Evolutionary conservation across 2,329 filamentous ascomycete species (phyloP), one percentile per base, ranked within the genome.

Genomic region (Ophiostoma tasmaniense): DNA sequence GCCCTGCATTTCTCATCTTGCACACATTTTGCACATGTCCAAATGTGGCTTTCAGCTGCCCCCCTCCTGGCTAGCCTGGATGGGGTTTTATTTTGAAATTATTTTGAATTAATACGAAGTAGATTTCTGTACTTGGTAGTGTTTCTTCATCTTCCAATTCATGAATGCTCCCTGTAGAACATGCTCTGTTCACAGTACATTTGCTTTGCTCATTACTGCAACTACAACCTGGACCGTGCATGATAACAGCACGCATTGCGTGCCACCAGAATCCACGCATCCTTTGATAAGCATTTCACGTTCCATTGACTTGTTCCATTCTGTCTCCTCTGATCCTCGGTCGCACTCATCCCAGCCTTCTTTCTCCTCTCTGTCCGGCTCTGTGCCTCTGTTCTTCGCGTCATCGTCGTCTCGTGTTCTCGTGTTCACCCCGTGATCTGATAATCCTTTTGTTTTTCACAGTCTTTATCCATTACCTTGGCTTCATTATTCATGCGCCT

Each of bases 351-450:
- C 52, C 50, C 52, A 59, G n/a, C 52, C 25, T 59, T 59, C 25
- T 62, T 6, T 33, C 28, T 20, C 55, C 14, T 35, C 55, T 45
- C 17, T 45, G 6, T 45, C 20, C n/a, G 10, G 42, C 6, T 45
- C 42, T 45, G 42, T 45, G 42, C 42, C 42, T 45, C 20, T 45
- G 42, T 17, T 45, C 42, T 28, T 61, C 14, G 25, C 25, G 14
- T 61, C 55, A 61, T 61, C 55, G 13, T 61, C 55, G 55, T 61
- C 55, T 61, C 55, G 52, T 59, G 52, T 30, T 59, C 52, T 59
- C 52, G 55, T 61, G 25, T 61, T 61, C 25, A 61, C 55, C 55
- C 55, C 55, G 25, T 61, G 25, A 28, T 61, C 55, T 30, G 50
- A 55, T 55, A 28, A 55, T 55, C 2, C 30, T 13, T 55, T 28